These are phyloP conservation scores for Saturnispora saitoi DNA, from an alignment of 805 yeast genomes.

Conservation along the genomic window DNA sequence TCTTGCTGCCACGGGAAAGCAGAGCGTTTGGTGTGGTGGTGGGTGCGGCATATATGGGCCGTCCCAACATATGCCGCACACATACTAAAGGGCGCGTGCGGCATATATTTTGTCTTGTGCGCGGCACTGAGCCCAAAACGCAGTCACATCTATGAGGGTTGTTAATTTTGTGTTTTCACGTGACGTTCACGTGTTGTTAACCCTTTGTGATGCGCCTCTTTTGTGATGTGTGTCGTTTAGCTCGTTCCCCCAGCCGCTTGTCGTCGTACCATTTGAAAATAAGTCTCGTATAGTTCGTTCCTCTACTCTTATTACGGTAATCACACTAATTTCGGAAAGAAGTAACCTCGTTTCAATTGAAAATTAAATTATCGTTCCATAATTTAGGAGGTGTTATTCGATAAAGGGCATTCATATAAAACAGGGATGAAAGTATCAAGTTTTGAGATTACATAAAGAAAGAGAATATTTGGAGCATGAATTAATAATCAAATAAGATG, in stretches of 20 bases:
- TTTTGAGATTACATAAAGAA: neutral
- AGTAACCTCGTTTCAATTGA: too few relatives aligned
- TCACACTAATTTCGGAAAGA: too few relatives aligned
- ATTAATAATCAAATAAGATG: slow-evolving; percentile 13
- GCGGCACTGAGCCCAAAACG: neutral
- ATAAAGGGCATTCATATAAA: neutral
- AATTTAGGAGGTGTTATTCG: neutral
- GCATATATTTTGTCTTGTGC: neutral
- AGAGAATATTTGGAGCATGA: neutral
- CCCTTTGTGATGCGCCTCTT: too few relatives aligned
- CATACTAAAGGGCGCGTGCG: neutral
- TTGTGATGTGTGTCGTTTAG: neutral
- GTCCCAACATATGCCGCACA: neutral
- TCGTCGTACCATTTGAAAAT: neutral
- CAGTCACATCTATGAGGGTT: too few relatives aligned
- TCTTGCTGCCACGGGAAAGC: neutral
- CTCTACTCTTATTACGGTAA: neutral
- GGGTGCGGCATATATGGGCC: neutral
- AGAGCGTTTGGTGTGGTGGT: neutral
- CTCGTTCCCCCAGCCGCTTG: neutral
- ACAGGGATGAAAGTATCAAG: neutral
- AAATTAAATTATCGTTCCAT: neutral
- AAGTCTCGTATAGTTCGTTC: neutral
- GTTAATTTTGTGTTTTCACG: too few relatives aligned
- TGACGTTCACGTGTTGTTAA: neutral